Evolutionary conservation across 805 yeast genomes (phyloP).

Genomic region (Candida gorgasii): DNA sequence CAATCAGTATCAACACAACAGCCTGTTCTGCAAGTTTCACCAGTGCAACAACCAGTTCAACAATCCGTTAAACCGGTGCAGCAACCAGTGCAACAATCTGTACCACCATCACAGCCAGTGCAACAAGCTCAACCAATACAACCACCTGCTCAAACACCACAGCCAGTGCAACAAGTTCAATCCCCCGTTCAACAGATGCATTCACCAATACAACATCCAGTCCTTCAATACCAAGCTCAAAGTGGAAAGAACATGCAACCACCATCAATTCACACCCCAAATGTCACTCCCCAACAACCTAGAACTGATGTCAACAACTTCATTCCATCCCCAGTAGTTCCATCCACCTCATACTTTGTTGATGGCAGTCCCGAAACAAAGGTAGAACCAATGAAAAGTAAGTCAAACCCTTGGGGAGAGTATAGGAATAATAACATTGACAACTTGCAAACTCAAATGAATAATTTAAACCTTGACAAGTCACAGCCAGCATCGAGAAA

Average conservation of each 20-base stretch:
- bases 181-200: neutral
- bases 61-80: neutral
- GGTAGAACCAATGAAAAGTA: neutral
- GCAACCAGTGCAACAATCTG: too few species aligned
- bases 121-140: neutral
- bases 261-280: too few species aligned
- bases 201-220: neutral
- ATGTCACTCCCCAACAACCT: neutral
- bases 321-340: neutral
- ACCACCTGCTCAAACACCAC: neutral
- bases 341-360: neutral
- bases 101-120: neutral
- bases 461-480: neutral
- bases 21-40: neutral
- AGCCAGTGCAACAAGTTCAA: neutral
- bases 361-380: constrained; percentile 1
- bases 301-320: neutral
- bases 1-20: neutral
- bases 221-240: constrained; percentile 1
- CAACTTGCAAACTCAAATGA: neutral
- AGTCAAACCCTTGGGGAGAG: constrained; percentile 38
- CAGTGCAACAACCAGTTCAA: neutral
- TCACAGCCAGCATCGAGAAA: constrained; percentile 5
- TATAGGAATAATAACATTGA: constrained; percentile 14
- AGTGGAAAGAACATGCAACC: too few species aligned